These are phyloP conservation scores for Bryoglossum gracile DNA, from an alignment of 495 filamentous ascomycete genomes.

Conservation along the genomic window DNA sequence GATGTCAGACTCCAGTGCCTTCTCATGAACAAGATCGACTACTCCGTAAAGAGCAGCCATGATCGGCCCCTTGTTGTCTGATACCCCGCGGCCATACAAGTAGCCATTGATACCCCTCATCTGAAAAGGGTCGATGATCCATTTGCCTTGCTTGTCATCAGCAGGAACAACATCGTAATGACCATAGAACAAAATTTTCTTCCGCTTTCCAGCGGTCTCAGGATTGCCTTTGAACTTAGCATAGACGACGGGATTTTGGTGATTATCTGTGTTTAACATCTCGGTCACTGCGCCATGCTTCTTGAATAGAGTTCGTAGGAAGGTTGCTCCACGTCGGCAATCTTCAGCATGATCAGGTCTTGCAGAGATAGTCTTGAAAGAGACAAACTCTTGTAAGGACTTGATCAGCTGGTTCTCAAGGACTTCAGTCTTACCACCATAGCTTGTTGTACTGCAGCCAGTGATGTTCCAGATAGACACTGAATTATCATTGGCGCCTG, in stretches of 20 bases:
- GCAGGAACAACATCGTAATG: constrained; percentile 99
- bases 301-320: constrained; percentile 80
- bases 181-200: constrained; percentile 92
- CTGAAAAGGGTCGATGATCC: constrained; percentile 81
- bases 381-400: constrained; percentile 74
- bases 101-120: constrained; percentile 84
- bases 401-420: constrained; percentile 71
- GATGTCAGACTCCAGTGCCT: constrained; percentile 74
- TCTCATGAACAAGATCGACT: constrained; percentile 72
- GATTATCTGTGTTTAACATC: constrained; percentile 63
- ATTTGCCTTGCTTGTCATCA: constrained; percentile 66
- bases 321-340: constrained; percentile 87
- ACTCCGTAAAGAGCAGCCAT: constrained; percentile 90
- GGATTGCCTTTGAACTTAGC: constrained; percentile 75
- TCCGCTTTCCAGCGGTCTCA: constrained; percentile 48
- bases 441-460: constrained; percentile 30
- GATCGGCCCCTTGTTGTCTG: constrained; percentile 95
- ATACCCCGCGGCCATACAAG: constrained; percentile 91
- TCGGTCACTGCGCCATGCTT: constrained; percentile 83
- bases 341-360: constrained; percentile 76
- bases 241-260: constrained; percentile 80
- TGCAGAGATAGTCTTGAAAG: constrained; percentile 84
- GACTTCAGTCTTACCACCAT: constrained; percentile 25
- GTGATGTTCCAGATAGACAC: constrained; percentile 84
- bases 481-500: constrained; percentile 88